A percentile compares a stretch with the other conserved stretches of the same genome.
phyloP scores from a whole-genome alignment of 2,329 filamentous ascomycete genomes.

The Fusarium nisikadoi region DNA sequence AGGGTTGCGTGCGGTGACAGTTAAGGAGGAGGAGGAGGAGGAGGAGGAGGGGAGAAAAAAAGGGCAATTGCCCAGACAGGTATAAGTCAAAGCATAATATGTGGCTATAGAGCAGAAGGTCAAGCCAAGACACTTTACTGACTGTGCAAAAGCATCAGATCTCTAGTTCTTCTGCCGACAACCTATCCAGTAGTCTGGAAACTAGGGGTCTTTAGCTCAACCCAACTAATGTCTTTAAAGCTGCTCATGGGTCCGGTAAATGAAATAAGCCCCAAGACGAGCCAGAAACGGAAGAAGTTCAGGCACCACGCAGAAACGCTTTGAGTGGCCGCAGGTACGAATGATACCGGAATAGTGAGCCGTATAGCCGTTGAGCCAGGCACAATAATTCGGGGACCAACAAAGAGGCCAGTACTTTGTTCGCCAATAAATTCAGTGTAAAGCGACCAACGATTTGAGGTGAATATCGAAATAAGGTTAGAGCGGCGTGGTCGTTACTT shows the following conservation, averaged over 20 bases:
- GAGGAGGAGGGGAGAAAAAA: not conserved
- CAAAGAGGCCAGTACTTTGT: not conserved
- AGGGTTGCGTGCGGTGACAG: not conserved
- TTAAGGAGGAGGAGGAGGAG: not conserved
- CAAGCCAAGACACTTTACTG: slow-evolving; percentile 15
- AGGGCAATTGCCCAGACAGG: not conserved
- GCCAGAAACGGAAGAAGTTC: not conserved
- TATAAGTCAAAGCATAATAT: slow-evolving; percentile 22
- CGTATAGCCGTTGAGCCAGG: not conserved
- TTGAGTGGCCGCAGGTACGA: not conserved
- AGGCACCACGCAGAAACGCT: not conserved
- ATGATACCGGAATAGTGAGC: not conserved
- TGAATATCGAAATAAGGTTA: slow-evolving; percentile 18
- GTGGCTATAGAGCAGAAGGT: slow-evolving; percentile 5
- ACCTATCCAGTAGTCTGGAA: slow-evolving; percentile 6
- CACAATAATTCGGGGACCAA: not conserved
- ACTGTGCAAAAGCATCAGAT: not conserved
- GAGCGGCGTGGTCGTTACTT: slow-evolving; percentile 5
- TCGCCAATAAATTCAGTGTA: not conserved
- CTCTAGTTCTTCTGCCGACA: not conserved
- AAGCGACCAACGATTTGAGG: not conserved
- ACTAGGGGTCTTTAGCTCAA: not conserved
- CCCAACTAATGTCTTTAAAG: not conserved
- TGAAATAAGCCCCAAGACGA: not conserved
- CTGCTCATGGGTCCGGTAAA: not conserved